Evolutionary conservation across 805 yeast species (phyloP).

Genomic region (Ogataea dorogensis): DNA sequence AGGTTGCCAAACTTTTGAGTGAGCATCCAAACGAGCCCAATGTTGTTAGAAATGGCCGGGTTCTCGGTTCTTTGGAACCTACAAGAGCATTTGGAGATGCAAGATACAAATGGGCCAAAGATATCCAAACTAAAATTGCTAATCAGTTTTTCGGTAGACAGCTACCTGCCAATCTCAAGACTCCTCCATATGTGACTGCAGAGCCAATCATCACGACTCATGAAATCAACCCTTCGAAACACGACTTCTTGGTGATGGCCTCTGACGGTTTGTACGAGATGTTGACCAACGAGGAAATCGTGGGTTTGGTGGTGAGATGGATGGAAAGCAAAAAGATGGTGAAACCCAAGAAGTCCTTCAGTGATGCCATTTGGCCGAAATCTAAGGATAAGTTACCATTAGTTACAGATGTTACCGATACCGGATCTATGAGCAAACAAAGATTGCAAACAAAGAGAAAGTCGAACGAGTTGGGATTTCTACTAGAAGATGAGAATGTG

Average conservation of each 20-base stretch:
- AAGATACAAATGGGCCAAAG: slow-evolving; percentile 76
- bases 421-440: slow-evolving; percentile 51
- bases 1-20: slow-evolving; percentile 73
- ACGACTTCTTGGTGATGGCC: slow-evolving; percentile 88
- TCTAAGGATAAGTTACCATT: slow-evolving; percentile 48
- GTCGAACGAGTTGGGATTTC: slow-evolving; percentile 38
- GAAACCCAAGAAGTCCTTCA: slow-evolving; percentile 45
- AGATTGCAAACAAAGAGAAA: slow-evolving; percentile 73
- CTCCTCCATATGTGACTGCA: slow-evolving; percentile 98
- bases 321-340: slow-evolving; percentile 70
- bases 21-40: slow-evolving; percentile 93
- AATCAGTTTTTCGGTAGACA: slow-evolving; percentile 78
- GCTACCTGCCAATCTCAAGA: slow-evolving; percentile 67
- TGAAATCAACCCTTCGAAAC: slow-evolving; percentile 63
- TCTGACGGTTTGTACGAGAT: slow-evolving; percentile 93
- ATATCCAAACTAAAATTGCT: slow-evolving; percentile 71
- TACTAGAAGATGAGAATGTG: slow-evolving; percentile 81
- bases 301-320: slow-evolving; percentile 92
- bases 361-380: slow-evolving; percentile 39
- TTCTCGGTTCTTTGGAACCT: slow-evolving; percentile 91
- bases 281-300: slow-evolving; percentile 88
- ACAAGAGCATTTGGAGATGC: slow-evolving; percentile 97
- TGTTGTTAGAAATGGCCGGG: slow-evolving; percentile 82
- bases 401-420: slow-evolving; percentile 61
- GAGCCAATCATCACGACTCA: slow-evolving; percentile 89